phyloP scores from a whole-genome alignment of 805 yeast genomes.

The Nakazawaea holstii region DNA sequence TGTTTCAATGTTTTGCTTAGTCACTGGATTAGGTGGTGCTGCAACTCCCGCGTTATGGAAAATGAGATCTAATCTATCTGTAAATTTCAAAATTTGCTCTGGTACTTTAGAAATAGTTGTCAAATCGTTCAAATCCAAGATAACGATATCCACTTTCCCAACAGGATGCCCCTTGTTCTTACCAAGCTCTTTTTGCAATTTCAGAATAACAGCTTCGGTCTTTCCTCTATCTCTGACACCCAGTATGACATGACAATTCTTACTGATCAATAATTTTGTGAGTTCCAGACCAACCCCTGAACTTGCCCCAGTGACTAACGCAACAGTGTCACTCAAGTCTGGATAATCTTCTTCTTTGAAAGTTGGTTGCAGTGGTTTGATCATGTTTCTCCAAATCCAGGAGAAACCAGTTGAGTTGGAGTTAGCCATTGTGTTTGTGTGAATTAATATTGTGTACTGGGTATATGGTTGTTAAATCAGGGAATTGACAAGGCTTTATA shows the following conservation, averaged over 20 bases:
- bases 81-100: slow-evolving; percentile 19
- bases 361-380: slow-evolving; percentile 16
- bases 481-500: no score
- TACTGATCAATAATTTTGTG: slow-evolving; percentile 23
- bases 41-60: slow-evolving; percentile 43
- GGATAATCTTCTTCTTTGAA: slow-evolving; percentile 26
- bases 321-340: slow-evolving; percentile 26
- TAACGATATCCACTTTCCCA: slow-evolving; percentile 18
- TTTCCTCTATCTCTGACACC: slow-evolving; percentile 31
- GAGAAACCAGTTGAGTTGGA: no score
- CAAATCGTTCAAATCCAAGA: slow-evolving; percentile 36
- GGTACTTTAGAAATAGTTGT: slow-evolving; percentile 33
- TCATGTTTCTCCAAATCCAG: no score
- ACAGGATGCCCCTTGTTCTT: slow-evolving; percentile 14
- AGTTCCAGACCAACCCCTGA: slow-evolving; percentile 30
- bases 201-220: slow-evolving; percentile 23
- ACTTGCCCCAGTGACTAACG: slow-evolving; percentile 27
- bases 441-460: no score
- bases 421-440: no score
- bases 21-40: slow-evolving; percentile 29
- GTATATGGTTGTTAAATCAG: no score
- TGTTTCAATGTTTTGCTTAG: slow-evolving; percentile 40
- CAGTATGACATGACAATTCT: slow-evolving; percentile 30
- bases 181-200: slow-evolving; percentile 18
- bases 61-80: slow-evolving; percentile 27